Conservation (phyloP, 129 eudicot genomes). For the Glebionis coronaria region DNA sequence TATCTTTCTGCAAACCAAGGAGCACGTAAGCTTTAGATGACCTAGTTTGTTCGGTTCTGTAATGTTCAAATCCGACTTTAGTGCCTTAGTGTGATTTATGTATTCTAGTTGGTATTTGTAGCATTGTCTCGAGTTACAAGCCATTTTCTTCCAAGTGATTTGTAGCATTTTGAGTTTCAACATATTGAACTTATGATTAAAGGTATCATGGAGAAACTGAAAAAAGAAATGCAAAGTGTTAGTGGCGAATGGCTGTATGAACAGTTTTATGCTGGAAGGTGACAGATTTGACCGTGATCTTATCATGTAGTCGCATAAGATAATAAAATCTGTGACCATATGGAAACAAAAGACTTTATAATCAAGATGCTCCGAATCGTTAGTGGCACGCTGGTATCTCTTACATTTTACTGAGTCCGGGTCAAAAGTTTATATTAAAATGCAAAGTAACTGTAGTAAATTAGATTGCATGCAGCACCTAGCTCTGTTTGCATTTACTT, state of each 20-base stretch:
- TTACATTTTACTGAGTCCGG: background rate
- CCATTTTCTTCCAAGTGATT: background rate
- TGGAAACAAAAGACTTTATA: constrained; percentile 14
- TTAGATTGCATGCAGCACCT: background rate
- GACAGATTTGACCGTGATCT: constrained; percentile 9
- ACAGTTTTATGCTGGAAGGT: background rate
- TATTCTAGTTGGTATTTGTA: background rate
- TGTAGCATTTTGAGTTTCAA: background rate
- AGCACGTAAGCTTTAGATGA: background rate
- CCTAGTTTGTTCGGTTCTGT: background rate
- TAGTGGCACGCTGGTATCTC: background rate
- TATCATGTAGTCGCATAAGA: constrained; percentile 9
- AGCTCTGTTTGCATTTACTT: background rate
- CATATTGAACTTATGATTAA: background rate
- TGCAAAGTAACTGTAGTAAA: background rate
- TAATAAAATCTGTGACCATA: background rate
- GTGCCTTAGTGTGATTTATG: background rate
- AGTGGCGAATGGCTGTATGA: background rate
- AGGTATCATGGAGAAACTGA: background rate
- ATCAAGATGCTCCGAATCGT: constrained; percentile 1
- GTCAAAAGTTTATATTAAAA: background rate
- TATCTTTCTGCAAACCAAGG: no score
- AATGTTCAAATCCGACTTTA: background rate
- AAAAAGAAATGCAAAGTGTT: background rate
- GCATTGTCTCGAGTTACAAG: no score